These are phyloP conservation scores for Pseudozyma flocculosa DNA, from an alignment of 1,284 basidiomycete species.

Conservation along the genomic window DNA sequence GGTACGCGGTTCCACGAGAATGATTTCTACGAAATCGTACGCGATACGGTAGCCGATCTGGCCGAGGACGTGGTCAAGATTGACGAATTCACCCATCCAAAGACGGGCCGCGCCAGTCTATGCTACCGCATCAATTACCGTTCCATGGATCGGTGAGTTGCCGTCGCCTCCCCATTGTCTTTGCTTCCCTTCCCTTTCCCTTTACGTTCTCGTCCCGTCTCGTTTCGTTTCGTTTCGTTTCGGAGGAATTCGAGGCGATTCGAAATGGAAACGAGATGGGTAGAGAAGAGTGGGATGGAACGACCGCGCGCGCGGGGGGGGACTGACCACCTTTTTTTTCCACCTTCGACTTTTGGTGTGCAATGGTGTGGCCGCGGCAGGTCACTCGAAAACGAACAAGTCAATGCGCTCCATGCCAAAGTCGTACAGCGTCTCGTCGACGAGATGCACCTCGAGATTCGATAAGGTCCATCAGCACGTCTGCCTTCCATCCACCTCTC, in stretches of 20 bases:
- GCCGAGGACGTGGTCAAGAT: constrained; percentile 88
- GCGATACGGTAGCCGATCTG: constrained; percentile 86
- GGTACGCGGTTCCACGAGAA: constrained; percentile 75
- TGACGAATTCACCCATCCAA: constrained; percentile 88
- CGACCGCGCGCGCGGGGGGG: no score
- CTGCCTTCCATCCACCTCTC: no score
- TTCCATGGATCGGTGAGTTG: constrained; percentile 83
- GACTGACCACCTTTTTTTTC: no score
- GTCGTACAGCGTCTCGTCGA: constrained; percentile 60
- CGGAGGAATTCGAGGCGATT: no score
- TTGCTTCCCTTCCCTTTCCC: neutral
- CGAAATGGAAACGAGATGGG: no score
- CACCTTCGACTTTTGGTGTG: no score
- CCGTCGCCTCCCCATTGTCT: neutral
- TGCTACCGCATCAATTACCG: constrained; percentile 93
- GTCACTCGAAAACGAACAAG: constrained; percentile 85
- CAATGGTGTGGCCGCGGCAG: constrained; percentile 62
- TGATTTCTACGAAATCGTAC: constrained; percentile 91
- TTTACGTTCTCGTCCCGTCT: neutral
- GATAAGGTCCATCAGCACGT: no score
- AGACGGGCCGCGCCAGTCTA: constrained; percentile 74
- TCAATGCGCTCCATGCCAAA: constrained; percentile 71
- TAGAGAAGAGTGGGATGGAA: no score
- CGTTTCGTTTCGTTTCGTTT: no score
- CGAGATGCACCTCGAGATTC: constrained; percentile 58